Base-by-base conservation (phyloP, 495 filamentous ascomycete species). In the Letharia lupina region DNA sequence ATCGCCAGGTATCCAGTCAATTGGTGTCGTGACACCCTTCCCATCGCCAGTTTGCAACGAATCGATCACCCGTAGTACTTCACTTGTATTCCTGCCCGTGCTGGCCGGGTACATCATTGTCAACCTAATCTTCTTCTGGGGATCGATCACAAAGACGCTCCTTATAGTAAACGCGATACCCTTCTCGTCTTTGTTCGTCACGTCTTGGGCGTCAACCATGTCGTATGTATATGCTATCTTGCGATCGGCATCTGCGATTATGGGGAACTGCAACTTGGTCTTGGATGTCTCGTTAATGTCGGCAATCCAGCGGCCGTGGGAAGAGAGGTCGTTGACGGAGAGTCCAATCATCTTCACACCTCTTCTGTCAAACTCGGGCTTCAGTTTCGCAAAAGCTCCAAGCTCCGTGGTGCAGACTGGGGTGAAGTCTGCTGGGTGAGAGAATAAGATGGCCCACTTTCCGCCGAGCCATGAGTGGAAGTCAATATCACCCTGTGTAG, bases 341-440 rank as follows among this genome's bases (percentile, higher is more conserved):
- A 89, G 76, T 1, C 86, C 86, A 70, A 89, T 87, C 77, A 88
- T 82, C 76, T 88, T 87, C 16, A 87, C 86, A 35, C 79, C 80
- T 10, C 86, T 78, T 71, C 82, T 81, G 18, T 83, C 78, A 69
- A 89, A 89, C 68, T 87, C 83, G 56, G 75, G 73, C 73, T 83
- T 81, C 62, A 88, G 70, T 68, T 84, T 86, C 15, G 87, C 82
- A 66, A 89, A 88, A 2, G 86, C 86, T 15, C 86, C 86, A 31
- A 89, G 79, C 71, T 89, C 86, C 18, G 87, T 89, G 4, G 86
- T 89, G 75, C 86, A 89, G 50, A 87, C 86, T 23, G 86, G 86
- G 2, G 87, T 89, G 76, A 86, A 89, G 72, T 89, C 86, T 40
- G 84, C 85, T 0, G 86, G 86, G 75, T 89, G 87, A 12, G 85